Percentiles rank a stretch among this genome's conserved stretches.
phyloP scores from a whole-genome alignment of 352 stramenopile species.

The Peronospora farinosa region DNA sequence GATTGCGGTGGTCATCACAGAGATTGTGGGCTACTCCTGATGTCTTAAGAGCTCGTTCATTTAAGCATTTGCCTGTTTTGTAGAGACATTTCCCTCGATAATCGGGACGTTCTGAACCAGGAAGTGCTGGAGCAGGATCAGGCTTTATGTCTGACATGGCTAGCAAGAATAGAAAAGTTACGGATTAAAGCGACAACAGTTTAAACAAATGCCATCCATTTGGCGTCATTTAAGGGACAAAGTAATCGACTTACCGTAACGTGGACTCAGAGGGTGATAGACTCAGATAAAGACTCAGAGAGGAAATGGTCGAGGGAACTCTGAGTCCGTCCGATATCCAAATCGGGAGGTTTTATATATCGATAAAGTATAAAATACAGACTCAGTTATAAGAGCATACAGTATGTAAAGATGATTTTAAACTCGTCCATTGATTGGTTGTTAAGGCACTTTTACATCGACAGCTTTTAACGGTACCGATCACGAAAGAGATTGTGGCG shows the following conservation, averaged over 20 bases:
- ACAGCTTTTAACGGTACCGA: conserved; percentile 53
- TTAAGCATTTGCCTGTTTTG: conserved; percentile 83
- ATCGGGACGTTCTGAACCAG: conserved; percentile 27
- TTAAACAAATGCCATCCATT: too few species aligned
- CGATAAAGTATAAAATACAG: too few species aligned
- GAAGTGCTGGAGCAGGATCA: conserved; percentile 8
- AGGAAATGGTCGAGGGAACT: neutral
- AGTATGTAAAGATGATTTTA: too few species aligned
- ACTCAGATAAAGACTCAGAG: neutral
- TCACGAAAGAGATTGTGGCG: conserved; percentile 85
- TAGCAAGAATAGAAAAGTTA: too few species aligned
- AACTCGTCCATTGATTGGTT: too few species aligned
- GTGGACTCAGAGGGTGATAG: conserved; percentile 10
- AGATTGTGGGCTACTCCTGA: conserved; percentile 78
- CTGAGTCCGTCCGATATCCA: neutral
- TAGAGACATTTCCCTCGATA: conserved; percentile 80
- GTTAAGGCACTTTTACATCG: too few species aligned
- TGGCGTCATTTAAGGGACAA: neutral
- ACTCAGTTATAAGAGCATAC: too few species aligned
- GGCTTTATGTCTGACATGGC: conserved; percentile 20
- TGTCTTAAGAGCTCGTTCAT: conserved; percentile 83
- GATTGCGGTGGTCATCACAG: conserved; percentile 75
- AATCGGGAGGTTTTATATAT: too few species aligned
- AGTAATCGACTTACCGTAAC: conserved; percentile 3
- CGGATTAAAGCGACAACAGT: too few species aligned